Evolutionary conservation across 202 grass and related monocot genomes (phyloP).

Genomic region (Zizania palustris): DNA sequence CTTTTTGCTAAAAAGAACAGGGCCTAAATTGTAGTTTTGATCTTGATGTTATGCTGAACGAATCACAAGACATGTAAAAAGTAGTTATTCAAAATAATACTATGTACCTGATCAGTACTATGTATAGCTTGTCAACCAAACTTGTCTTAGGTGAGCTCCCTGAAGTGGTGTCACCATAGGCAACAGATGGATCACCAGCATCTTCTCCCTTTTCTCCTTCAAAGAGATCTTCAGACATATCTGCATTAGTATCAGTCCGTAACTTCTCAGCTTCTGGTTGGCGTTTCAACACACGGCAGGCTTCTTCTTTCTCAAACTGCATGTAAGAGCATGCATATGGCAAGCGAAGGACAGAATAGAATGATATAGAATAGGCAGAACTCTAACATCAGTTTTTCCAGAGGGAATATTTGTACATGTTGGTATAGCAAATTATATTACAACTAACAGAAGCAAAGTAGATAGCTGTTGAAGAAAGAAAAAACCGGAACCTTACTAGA

Average conservation of each 20-base stretch:
- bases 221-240: constrained; percentile 99
- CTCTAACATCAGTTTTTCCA: background rate
- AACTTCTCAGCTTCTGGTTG: constrained; percentile 78
- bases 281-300: constrained; percentile 62
- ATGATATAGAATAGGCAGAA: constrained; percentile 15
- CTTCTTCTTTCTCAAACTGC: constrained; percentile 97
- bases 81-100: background rate
- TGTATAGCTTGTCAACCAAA: constrained; percentile 91
- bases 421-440: background rate
- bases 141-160: constrained; percentile 79
- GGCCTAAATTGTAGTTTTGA: background rate
- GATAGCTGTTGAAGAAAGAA: background rate
- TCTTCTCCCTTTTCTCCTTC: constrained; percentile 95
- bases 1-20: too few relatives aligned
- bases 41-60: constrained; percentile 8
- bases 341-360: constrained; percentile 16
- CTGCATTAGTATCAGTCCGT: constrained; percentile 70
- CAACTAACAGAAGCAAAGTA: constrained; percentile 4
- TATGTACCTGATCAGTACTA: constrained; percentile 85
- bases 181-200: constrained; percentile 66
- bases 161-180: constrained; percentile 76
- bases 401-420: background rate
- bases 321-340: constrained; percentile 39
- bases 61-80: constrained; percentile 5
- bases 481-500: background rate